Base-by-base conservation (phyloP, 352 stramenopile genomes). In the Phytophthora pini region DNA sequence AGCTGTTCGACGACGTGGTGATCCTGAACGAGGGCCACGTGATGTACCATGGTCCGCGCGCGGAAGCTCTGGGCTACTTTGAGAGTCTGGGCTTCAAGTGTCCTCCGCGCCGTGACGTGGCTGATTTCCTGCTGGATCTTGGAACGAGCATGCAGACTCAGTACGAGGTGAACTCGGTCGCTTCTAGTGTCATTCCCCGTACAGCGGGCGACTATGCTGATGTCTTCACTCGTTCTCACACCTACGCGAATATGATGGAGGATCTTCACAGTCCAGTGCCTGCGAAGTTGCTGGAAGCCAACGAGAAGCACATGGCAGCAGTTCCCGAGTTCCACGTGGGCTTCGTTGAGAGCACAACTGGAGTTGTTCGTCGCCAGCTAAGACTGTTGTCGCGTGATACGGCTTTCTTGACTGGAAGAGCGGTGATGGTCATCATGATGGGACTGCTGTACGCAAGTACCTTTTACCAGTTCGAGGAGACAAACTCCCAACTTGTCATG, bases 1-100 rank as follows among this genome's bases (percentile, higher is more conserved):
- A 79, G 4, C 74, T 98, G 15, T 98, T 99, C 66, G 95, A 99
- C 70, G 83, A 98, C 53, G 61, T 98, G 3, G 84, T 98, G 41
- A 67, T 99, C 20, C 48, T 99, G 43, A 93, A 93, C 68, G 78
- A 97, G 27, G 94, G 95, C 20, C 62, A 82, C 15, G 65, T 98
- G 11, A 90, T 98, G 56, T 99, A 97, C 60, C 76, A 76, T 93
- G 61, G 75, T 86, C 58, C 88, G 52, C 70, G 73, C 66, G 61
- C 90, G 61, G 49, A 79, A 57, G 83, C 76, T 4, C 54, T 92
- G 20, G 49, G 64, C 15, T 97, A 98, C 71, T 98, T 98, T 56
- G 68, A 81, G 40, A 57, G 43, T n/a, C 56, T 97, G 10, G 88
- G 89, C 15, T 90, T 88, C 44, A 59, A 64, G n/a, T 87, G 77